Conservation (phyloP, 2,329 filamentous ascomycete genomes). For the Botrytis fabae region DNA sequence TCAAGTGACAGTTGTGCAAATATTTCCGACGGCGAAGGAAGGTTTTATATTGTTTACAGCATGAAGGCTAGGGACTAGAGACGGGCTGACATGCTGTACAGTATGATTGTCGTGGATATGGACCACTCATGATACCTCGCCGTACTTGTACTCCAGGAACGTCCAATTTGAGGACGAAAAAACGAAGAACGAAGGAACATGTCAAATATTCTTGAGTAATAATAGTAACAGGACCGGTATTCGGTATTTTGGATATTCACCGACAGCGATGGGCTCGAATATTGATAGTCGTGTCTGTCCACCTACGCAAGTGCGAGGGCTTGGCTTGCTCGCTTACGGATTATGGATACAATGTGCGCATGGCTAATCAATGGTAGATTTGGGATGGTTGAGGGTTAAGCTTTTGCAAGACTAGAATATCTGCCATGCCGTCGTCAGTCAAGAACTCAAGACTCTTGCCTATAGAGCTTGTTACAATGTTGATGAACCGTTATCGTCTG, state of each 20-base stretch:
- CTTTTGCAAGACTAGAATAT: background rate
- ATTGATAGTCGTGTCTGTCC: background rate
- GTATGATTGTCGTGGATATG: constrained; percentile 9
- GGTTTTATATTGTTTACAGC: background rate
- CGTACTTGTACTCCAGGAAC: background rate
- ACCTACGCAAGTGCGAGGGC: constrained; percentile 10
- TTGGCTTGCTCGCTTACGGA: background rate
- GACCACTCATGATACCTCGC: constrained; percentile 6
- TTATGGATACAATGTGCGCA: background rate
- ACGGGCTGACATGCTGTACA: background rate
- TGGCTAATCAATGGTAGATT: background rate
- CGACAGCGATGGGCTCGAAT: constrained; percentile 8
- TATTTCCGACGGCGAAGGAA: constrained; percentile 14
- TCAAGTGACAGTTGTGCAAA: constrained; percentile 21
- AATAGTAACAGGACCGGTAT: background rate
- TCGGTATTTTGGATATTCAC: constrained; percentile 14
- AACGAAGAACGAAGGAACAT: background rate
- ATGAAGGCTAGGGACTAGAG: background rate
- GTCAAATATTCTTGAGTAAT: background rate
- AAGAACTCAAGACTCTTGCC: background rate
- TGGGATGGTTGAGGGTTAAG: background rate
- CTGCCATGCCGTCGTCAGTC: background rate
- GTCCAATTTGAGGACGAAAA: background rate
- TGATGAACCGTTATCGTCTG: background rate
- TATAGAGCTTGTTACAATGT: background rate